A percentile compares a stretch with the other conserved stretches of the same genome.
Evolutionary conservation across 352 stramenopile species (phyloP).

Genomic region (Phytophthora pluvialis): DNA sequence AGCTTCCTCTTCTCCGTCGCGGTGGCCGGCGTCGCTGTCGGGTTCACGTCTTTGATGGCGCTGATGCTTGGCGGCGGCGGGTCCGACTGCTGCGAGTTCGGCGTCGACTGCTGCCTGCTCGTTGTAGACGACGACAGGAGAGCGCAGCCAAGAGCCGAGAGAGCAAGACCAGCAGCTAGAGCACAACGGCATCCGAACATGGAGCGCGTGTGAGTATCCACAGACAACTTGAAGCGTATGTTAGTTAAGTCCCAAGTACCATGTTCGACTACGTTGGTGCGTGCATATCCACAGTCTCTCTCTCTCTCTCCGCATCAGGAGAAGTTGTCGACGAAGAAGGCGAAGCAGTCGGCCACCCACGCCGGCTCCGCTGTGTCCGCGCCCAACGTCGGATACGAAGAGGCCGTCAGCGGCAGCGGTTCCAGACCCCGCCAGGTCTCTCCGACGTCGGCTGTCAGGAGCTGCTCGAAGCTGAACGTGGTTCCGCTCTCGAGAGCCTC

Average conservation of each 20-base stretch:
- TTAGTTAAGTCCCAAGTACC: not conserved
- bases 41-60: conserved; percentile 27
- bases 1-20: conserved; percentile 37
- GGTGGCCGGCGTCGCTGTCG: conserved; percentile 17
- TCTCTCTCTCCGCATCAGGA: conserved; percentile 5
- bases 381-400: not conserved
- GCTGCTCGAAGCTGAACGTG: conserved; percentile 26
- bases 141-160: not conserved
- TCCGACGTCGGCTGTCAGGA: conserved; percentile 7
- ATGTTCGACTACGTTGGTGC: not conserved
- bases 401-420: conserved; percentile 3
- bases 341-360: conserved; percentile 37
- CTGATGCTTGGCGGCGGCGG: conserved; percentile 13
- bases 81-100: conserved; percentile 5
- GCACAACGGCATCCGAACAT: not conserved
- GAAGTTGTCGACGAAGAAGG: conserved; percentile 44
- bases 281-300: not conserved
- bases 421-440: conserved; percentile 7
- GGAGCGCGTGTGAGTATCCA: conserved; percentile 17
- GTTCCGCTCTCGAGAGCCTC: not conserved
- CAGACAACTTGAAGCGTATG: not conserved
- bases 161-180: not conserved
- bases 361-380: conserved; percentile 4
- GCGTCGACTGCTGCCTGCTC: conserved; percentile 16
- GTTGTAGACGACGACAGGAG: not conserved